A percentile compares a stretch with the other conserved stretches of the same genome.
Conservation (phyloP, 805 yeast species). For the Candida schatavii region DNA sequence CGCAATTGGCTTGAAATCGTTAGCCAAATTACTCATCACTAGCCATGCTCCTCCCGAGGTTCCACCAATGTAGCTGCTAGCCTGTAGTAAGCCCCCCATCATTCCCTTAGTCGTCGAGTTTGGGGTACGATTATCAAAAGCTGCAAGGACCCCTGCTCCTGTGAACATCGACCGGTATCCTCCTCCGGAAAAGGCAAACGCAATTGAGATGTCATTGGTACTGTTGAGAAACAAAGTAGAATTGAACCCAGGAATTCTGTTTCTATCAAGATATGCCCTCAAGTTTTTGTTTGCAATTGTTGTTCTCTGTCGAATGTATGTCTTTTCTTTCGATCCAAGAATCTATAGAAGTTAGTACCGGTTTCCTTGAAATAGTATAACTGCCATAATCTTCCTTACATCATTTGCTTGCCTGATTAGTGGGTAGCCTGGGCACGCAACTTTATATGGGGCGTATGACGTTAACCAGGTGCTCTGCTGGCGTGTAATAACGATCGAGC, state of each 20-base stretch:
- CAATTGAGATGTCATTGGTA: slow-evolving; percentile 19
- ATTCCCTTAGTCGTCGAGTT: slow-evolving; percentile 25
- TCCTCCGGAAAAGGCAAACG: slow-evolving; percentile 49
- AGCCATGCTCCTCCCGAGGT: slow-evolving; percentile 76
- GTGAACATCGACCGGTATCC: slow-evolving; percentile 59
- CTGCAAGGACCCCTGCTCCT: slow-evolving; percentile 55
- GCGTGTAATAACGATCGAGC: not conserved
- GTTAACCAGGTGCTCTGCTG: slow-evolving; percentile 4
- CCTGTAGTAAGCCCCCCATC: slow-evolving; percentile 53
- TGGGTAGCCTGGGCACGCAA: slow-evolving; percentile 19
- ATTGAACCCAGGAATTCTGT: slow-evolving; percentile 33
- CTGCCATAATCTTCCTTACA: slow-evolving; percentile 1
- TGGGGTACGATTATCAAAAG: slow-evolving; percentile 47
- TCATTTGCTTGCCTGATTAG: slow-evolving; percentile 14
- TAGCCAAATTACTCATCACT: slow-evolving; percentile 43
- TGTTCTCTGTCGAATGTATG: not conserved
- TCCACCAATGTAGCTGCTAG: slow-evolving; percentile 57
- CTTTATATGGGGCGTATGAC: slow-evolving; percentile 26
- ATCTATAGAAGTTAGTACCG: not conserved
- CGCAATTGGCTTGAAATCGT: slow-evolving; percentile 26
- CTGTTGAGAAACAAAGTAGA: slow-evolving; percentile 7
- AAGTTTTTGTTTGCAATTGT: not conserved
- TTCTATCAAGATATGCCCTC: slow-evolving; percentile 22
- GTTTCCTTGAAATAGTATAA: not conserved
- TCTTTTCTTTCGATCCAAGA: not conserved